Conservation (phyloP, 108 stramenopile species). For the Stephanodiscus triporus region DNA sequence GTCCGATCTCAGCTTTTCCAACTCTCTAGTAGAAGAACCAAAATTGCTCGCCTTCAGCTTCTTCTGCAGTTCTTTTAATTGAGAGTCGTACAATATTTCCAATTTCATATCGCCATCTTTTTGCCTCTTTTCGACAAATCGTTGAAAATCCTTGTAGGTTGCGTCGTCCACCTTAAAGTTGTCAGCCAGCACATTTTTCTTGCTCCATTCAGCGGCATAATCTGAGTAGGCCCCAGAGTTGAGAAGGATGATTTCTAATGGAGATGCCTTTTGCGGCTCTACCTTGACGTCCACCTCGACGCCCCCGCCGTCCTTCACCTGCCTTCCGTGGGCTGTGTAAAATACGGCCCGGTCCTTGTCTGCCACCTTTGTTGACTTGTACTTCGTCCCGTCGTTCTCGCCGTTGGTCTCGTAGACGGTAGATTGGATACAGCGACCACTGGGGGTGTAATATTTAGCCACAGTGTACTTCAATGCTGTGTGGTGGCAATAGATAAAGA, state of each 20-base stretch:
- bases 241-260: slow-evolving; percentile 86
- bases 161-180: slow-evolving; percentile 80
- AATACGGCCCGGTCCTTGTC: slow-evolving; percentile 73
- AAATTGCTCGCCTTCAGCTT: slow-evolving; percentile 71
- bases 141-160: slow-evolving; percentile 74
- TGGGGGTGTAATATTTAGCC: slow-evolving; percentile 97
- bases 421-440: slow-evolving; percentile 81
- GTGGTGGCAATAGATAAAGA: slow-evolving; percentile 24
- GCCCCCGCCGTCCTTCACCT: slow-evolving; percentile 92
- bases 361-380: slow-evolving; percentile 64
- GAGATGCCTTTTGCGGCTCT: slow-evolving; percentile 78
- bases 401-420: slow-evolving; percentile 76
- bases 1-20: slow-evolving; percentile 64
- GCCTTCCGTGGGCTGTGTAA: slow-evolving; percentile 73
- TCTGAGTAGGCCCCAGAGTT: slow-evolving; percentile 74
- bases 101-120: slow-evolving; percentile 76
- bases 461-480: slow-evolving; percentile 95
- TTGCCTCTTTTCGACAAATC: slow-evolving; percentile 67
- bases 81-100: slow-evolving; percentile 67
- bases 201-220: slow-evolving; percentile 87
- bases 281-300: slow-evolving; percentile 92
- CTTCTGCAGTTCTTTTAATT: slow-evolving; percentile 73
- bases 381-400: slow-evolving; percentile 50
- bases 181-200: slow-evolving; percentile 67
- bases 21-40: slow-evolving; percentile 62